Percentiles rank a stretch among this genome's conserved stretches.
phyloP scores from a whole-genome alignment of 768 basidiomycete genomes.

The Holtermannia corniformis region DNA sequence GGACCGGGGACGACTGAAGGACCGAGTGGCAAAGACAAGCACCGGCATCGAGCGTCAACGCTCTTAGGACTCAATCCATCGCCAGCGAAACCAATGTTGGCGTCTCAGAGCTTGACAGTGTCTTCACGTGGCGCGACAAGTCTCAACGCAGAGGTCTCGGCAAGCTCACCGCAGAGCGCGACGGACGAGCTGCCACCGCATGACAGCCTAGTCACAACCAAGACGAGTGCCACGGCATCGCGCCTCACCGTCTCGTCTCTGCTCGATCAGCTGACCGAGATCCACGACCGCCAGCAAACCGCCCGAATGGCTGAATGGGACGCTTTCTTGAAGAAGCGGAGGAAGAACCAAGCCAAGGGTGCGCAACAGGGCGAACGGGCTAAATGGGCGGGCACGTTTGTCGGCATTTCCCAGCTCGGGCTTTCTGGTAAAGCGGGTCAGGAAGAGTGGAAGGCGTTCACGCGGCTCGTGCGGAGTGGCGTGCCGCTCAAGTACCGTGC shows the following conservation, averaged over 20 bases:
- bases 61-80: conserved; percentile 21
- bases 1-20: too few species aligned
- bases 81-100: conserved; percentile 25
- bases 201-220: not conserved
- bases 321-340: conserved; percentile 60
- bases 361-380: conserved; percentile 49
- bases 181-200: not conserved
- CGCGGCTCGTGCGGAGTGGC: conserved; percentile 61
- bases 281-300: conserved; percentile 69
- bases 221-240: not conserved
- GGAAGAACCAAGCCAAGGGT: conserved; percentile 37
- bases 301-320: conserved; percentile 69
- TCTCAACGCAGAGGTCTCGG: conserved; percentile 9
- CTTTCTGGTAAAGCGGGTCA: conserved; percentile 50
- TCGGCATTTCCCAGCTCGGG: conserved; percentile 85
- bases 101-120: conserved; percentile 31
- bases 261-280: conserved; percentile 63
- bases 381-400: conserved; percentile 68
- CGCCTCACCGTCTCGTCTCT: conserved; percentile 55
- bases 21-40: too few species aligned
- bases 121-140: conserved; percentile 26
- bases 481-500: conserved; percentile 56
- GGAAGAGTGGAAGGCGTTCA: conserved; percentile 70
- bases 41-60: conserved; percentile 24
- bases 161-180: not conserved